Percentiles rank a stretch among this genome's conserved stretches.
Conservation (phyloP, 352 stramenopile species). For the Globisporangium polare region DNA sequence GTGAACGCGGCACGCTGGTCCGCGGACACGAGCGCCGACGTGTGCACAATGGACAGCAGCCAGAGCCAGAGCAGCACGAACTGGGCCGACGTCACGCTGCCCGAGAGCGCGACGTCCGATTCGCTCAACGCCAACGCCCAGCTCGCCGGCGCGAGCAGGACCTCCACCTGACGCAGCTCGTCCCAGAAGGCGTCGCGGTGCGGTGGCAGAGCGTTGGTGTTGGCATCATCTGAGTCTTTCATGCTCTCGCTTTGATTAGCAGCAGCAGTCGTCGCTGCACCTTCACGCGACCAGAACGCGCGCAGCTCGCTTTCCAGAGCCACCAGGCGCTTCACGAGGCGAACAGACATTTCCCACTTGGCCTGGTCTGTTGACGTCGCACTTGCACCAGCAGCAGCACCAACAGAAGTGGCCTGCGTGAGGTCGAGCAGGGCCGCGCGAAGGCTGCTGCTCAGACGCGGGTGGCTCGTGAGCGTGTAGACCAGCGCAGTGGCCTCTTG, state of each 20-base stretch:
- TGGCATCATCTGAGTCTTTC: neutral
- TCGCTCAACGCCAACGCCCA: conserved; percentile 43
- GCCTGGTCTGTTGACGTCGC: neutral
- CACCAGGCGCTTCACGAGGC: conserved; percentile 25
- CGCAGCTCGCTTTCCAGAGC: conserved; percentile 23
- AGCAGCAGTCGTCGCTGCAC: neutral
- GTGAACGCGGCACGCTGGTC: conserved; percentile 15
- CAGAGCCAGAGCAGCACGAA: conserved; percentile 48
- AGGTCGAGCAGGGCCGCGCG: neutral
- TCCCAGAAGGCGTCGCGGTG: conserved; percentile 31
- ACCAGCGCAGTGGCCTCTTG: conserved; percentile 9
- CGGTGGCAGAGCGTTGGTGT: neutral
- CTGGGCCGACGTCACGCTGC: conserved; percentile 29
- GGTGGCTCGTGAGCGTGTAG: conserved; percentile 12
- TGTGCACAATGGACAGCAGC: conserved; percentile 25
- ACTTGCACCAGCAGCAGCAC: neutral
- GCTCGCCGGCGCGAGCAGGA: conserved; percentile 35
- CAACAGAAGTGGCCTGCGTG: neutral
- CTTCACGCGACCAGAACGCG: conserved; percentile 16
- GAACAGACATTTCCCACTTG: conserved; percentile 18
- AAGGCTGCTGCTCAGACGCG: neutral
- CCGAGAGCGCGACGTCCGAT: conserved; percentile 7
- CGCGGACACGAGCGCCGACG: conserved; percentile 9
- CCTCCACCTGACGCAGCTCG: conserved; percentile 26
- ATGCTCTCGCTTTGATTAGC: neutral